phyloP scores from a whole-genome alignment of 331 rosid species.

The Malus hybrid region DNA sequence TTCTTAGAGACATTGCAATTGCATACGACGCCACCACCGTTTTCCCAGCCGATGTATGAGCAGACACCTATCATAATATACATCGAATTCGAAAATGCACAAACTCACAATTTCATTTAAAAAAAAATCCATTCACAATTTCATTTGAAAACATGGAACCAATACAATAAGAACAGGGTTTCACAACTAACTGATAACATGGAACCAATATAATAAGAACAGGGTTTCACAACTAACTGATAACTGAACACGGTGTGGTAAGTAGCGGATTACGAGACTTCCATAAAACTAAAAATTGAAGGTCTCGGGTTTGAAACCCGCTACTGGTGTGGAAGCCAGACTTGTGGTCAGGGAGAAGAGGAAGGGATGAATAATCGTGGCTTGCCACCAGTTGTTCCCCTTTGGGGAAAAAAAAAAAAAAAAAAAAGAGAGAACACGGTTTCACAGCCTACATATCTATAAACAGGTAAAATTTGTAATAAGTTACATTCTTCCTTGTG shows the following conservation, averaged over 20 bases:
- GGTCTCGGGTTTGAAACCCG: too few relatives aligned
- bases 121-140: too few relatives aligned
- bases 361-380: accelerated
- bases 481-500: background rate
- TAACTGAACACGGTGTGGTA: too few relatives aligned
- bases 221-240: background rate
- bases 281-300: too few relatives aligned
- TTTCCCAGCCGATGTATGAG: slow-evolving; percentile 96
- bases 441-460: background rate
- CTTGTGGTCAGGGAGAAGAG: too few relatives aligned
- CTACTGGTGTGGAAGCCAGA: too few relatives aligned
- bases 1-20: slow-evolving; percentile 79
- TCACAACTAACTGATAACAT: too few relatives aligned
- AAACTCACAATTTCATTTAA: background rate
- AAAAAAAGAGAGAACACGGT: background rate
- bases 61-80: slow-evolving; percentile 52
- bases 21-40: slow-evolving; percentile 89
- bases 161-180: too few relatives aligned
- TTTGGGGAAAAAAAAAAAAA: accelerated
- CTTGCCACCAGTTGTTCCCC: too few relatives aligned
- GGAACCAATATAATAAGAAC: too few relatives aligned
- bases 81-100: background rate
- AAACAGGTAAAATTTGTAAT: background rate
- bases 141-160: too few relatives aligned
- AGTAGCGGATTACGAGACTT: too few relatives aligned